Evolutionary conservation across 441 rosid species (phyloP), one percentile per base, ranked within the genome.

Genomic region (Melastoma candidum): DNA sequence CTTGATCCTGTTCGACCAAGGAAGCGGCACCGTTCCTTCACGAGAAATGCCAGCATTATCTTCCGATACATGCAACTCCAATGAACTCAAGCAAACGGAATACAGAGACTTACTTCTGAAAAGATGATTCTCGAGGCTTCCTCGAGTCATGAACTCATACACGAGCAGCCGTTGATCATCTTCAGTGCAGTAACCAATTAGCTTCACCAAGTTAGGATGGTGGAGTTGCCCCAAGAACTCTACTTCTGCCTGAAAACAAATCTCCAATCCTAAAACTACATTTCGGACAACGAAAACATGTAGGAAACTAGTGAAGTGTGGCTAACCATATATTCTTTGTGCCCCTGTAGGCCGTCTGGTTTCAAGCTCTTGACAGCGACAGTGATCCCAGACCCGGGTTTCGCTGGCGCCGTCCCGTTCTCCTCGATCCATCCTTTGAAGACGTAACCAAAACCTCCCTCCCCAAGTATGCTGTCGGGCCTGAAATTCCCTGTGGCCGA

Each of bases 11-110:
- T 65, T 70, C 54, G 69, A 63, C 81, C 81, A 72, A 5, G 77
- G 81, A 47, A 76, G 81, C 48, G 81, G 81, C 51, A 78, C 71
- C 13, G 86, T 77, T 76, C 86, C 84, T 80, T 62, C 64, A 65
- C 52, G 69, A 63, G 60, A 60, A 53, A 44, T 0, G 52, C 39
- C 44, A 63, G 58, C 49, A 63, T 63, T 65, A 68, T 61, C 26
- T 60, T 25, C 57, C 39, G 47, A 48, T 47, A 54, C 24, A 14
- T 32, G 32, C 24, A 48, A 47, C 27, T n/a, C 29, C 25, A 22
- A 29, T 29, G 24, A 36, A 49, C 44, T 6, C 5, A 41, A 11
- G 2, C 12, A 10, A 52, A 14, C 25, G 56, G 24, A n/a, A 52
- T 29, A 39, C 12, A 43, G 11, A 26, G 26, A 60, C 77, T 77